phyloP scores from a whole-genome alignment of 164 flowering plant genomes.

The Sextonia rubra region DNA sequence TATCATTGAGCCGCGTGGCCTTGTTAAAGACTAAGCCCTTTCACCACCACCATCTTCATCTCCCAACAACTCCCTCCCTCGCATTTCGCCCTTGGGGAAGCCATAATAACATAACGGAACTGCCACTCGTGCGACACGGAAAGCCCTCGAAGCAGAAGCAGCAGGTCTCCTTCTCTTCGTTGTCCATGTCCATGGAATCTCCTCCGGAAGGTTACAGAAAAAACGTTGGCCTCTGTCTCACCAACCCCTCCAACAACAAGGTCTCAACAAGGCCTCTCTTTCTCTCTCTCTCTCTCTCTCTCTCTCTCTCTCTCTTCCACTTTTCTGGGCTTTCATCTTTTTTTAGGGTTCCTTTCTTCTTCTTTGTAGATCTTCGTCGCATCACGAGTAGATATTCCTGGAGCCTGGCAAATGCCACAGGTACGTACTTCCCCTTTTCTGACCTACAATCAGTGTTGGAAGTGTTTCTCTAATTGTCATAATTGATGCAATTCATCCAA shows the following conservation, averaged over 20 bases:
- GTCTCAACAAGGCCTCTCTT: too few species aligned
- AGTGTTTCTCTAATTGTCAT: not conserved
- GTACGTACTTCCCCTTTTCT: constrained; percentile 21
- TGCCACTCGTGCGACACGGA: constrained; percentile 9
- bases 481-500: too few species aligned
- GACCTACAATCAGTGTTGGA: not conserved
- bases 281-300: too few species aligned
- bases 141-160: constrained; percentile 9
- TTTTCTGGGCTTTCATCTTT: not conserved
- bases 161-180: constrained; percentile 7
- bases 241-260: constrained; percentile 66
- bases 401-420: constrained; percentile 95
- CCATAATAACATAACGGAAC: constrained; percentile 12
- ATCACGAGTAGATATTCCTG: constrained; percentile 65
- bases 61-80: not conserved
- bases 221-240: constrained; percentile 87
- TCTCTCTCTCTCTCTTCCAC: too few species aligned
- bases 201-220: constrained; percentile 81
- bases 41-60: not conserved
- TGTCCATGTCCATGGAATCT: constrained; percentile 57
- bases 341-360: not conserved
- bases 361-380: constrained; percentile 59
- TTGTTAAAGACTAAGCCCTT: not conserved
- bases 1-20: constrained; percentile 14
- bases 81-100: constrained; percentile 12